Conservation (phyloP, 495 filamentous ascomycete genomes). For the Hypoxylon crocopeplum region DNA sequence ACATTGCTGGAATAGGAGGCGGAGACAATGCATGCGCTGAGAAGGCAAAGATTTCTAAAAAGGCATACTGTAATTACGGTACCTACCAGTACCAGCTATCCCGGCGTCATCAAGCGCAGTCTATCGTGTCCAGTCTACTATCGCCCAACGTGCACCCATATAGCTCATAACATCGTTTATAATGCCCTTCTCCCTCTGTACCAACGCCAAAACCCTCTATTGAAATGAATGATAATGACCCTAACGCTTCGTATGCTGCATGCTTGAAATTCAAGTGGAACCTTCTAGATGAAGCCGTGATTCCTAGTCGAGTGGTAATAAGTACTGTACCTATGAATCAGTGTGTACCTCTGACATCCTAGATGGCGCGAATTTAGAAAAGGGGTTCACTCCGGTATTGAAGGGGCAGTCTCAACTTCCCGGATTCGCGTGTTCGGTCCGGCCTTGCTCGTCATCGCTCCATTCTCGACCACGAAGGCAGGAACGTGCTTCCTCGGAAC, state of each 20-base stretch:
- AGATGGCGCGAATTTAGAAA: too few relatives aligned
- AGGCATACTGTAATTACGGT: too few relatives aligned
- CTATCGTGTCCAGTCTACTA: background rate
- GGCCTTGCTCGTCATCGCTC: constrained; percentile 3
- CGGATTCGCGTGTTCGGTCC: background rate
- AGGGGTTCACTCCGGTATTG: too few relatives aligned
- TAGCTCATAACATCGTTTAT: background rate
- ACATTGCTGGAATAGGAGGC: too few relatives aligned
- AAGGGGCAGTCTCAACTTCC: background rate
- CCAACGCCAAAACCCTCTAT: background rate
- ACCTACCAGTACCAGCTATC: too few relatives aligned
- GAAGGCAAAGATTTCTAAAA: too few relatives aligned
- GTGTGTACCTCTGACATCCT: too few relatives aligned
- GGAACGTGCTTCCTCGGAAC: constrained; percentile 49
- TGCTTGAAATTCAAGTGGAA: background rate
- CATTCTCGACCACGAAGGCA: constrained; percentile 12
- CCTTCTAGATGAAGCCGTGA: too few relatives aligned
- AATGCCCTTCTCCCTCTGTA: constrained; percentile 3
- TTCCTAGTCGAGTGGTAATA: too few relatives aligned
- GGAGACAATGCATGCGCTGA: too few relatives aligned
- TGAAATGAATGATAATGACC: background rate
- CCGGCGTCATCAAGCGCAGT: too few relatives aligned
- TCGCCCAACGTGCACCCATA: background rate
- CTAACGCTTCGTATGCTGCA: background rate
- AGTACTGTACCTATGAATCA: too few relatives aligned